Base-by-base conservation (phyloP, 208 protist species). In the Vickermania ingenoplastis region DNA sequence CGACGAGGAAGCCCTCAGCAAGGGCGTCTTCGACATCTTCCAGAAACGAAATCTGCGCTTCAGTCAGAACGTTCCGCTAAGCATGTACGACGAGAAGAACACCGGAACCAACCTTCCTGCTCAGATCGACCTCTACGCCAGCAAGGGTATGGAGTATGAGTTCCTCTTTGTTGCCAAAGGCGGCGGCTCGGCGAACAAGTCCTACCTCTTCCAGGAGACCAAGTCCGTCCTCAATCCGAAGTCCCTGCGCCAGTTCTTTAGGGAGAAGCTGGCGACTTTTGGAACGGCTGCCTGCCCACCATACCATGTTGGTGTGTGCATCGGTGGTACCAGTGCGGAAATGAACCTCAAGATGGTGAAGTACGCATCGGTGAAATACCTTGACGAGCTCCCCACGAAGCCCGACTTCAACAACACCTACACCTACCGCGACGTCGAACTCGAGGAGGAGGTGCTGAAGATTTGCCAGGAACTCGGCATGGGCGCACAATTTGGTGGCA, bases 131-230 rank as follows among this genome's bases (percentile, higher is more conserved):
- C 60, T 99, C 31, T 96, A 94, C 69, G 86, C 96, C 29, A 93
- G 83, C 24, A 86, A 96, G 61, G 97, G 96, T 28, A 83, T 85
- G 69, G 83, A 95, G 73, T 98, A 98, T 80, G 69, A 86, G 28
- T 98, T 99, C 77, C 76, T 96, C 59, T 99, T 98, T 63, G 92
- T 98, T 30, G 95, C 94, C 48, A 99, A 99, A 75, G 96, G 97
- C 53, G 97, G 97, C 60, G 97, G 97, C 64, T 97, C 89, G 24
- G 96, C 97, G 5, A 99, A 99, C 83, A 99, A 99, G 79, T 95
- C 94, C 0, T 98, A 86, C 71, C 77, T 99, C 22, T 97, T 89
- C 68, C 96, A 98, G 79, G 81, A 98, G 73, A 98, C 92, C 24
- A 97, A 98, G 79, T 96, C 96, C 22, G 83, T 97, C 60, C 81